phyloP scores from a whole-genome alignment of 2,329 filamentous ascomycete genomes.

The Akanthomyces lecanii region DNA sequence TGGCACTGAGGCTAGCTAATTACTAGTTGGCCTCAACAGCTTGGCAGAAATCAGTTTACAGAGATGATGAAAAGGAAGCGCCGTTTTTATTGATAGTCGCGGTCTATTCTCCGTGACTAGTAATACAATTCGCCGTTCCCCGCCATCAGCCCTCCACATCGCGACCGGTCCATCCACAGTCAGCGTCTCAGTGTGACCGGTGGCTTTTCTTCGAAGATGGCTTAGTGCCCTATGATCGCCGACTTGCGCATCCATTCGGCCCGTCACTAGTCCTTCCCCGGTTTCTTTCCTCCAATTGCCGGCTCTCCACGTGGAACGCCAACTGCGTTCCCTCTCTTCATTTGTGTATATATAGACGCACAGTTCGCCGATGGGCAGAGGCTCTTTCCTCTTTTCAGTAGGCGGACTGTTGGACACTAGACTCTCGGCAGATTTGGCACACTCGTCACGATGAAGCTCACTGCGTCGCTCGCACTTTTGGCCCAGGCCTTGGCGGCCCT shows the following conservation, averaged over 20 bases:
- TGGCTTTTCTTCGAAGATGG: background rate
- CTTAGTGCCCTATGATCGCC: background rate
- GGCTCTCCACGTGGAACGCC: background rate
- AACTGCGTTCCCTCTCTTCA: background rate
- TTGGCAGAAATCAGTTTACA: background rate
- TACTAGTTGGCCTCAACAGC: no score
- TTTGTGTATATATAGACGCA: no score
- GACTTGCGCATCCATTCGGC: slow-evolving; percentile 5
- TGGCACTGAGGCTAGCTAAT: background rate
- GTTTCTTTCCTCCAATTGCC: background rate
- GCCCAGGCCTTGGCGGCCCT: slow-evolving; percentile 19
- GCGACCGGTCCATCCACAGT: background rate
- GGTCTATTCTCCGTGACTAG: background rate
- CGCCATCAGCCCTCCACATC: background rate
- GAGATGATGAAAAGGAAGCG: no score
- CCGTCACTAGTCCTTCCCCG: background rate
- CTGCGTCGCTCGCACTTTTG: slow-evolving; percentile 11
- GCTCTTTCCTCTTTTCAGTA: background rate
- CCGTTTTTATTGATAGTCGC: no score
- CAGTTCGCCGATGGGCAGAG: background rate
- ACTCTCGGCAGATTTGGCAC: background rate
- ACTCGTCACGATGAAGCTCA: slow-evolving; percentile 16
- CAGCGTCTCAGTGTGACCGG: background rate
- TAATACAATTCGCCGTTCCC: background rate
- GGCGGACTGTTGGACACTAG: background rate